Conservation (phyloP, 805 yeast species). For the Candida multigemmis region DNA sequence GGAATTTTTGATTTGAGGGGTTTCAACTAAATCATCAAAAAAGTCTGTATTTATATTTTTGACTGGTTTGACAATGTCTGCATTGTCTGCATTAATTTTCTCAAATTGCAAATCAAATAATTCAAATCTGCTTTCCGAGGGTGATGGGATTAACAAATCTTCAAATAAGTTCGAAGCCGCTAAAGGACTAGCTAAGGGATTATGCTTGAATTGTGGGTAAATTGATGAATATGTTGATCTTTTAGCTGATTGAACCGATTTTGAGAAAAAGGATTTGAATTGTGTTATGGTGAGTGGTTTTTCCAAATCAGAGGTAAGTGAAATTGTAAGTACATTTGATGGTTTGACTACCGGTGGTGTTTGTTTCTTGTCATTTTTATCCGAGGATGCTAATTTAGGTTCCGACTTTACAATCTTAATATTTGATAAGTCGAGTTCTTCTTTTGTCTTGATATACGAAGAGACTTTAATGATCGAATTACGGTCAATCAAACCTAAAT, state of each 20-base stretch:
- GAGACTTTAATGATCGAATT: constrained; percentile 47
- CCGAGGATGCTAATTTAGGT: constrained; percentile 9
- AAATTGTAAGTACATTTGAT: constrained; percentile 15
- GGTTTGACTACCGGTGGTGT: constrained; percentile 18
- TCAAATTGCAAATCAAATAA: no score
- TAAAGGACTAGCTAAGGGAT: constrained; percentile 16
- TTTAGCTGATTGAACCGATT: constrained; percentile 19
- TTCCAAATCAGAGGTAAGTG: constrained; percentile 16
- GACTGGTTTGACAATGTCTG: constrained; percentile 1
- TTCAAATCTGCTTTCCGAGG: constrained; percentile 24
- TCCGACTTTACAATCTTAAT: constrained; percentile 35
- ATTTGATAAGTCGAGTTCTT: constrained; percentile 65
- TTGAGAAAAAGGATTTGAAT: constrained; percentile 21
- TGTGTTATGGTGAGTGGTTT: constrained; percentile 14
- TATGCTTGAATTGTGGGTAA: constrained; percentile 26
- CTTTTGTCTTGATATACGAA: constrained; percentile 43
- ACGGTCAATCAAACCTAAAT: constrained; percentile 60
- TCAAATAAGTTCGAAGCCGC: constrained; percentile 23
- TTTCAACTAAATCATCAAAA: constrained; percentile 28
- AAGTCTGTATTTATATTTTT: constrained; percentile 7
- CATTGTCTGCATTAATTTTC: no score
- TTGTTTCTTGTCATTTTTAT: constrained; percentile 5
- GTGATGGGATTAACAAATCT: constrained; percentile 27
- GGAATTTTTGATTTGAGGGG: constrained; percentile 1
- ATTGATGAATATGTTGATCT: constrained; percentile 19